Evolutionary conservation across 2,329 filamentous ascomycete genomes (phyloP), one percentile per base, ranked within the genome.

Genomic region (Cladophialophora bantiana): DNA sequence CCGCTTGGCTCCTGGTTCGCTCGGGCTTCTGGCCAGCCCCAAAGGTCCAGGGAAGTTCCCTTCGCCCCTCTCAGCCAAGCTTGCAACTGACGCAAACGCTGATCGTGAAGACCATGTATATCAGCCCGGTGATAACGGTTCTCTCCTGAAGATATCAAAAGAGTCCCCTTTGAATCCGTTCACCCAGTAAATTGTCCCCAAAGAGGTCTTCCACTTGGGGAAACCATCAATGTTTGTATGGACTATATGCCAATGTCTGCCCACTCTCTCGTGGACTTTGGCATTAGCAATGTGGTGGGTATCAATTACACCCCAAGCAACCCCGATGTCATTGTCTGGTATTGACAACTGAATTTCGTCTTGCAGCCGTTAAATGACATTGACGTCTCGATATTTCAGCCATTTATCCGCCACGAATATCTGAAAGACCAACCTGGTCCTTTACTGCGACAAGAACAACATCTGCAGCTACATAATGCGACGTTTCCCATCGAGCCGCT

Each of bases 221-320:
- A 12, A 4, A 3, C 1, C 2, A 50, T 9, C 12, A 18, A 50
- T 50, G 18, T 26, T 26, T 50, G 7, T 50, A 50, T 50, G 45
- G 45, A 50, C 45, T 50, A 26, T 50, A 50, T 50, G 45, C 45
- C 45, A 20, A 50, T 50, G 45, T 50, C 45, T 26, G 45, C 45
- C 45, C 45, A 50, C 45, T 10, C 45, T n/a, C 45, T 50, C 20
- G 45, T 50, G 45, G 45, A 50, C 45, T 50, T 50, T 50, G 45
- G 45, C 45, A 26, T 50, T 9, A 50, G n/a, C 45, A 50, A 50
- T 26, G 45, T 6, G 45, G 45, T 50, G 18, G 45, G 45, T 26
- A 20, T 18, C n/a, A 48, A 2, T 48, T 18, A 50, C 38, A 12
- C 13, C 15, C 15, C 12, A 3, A 10, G 18, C 18, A 9, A 26